A percentile compares a stretch with the other conserved stretches of the same genome.
These are phyloP conservation scores for Blumeria graminis DNA, from an alignment of 2,329 filamentous ascomycete genomes.

Conservation along the genomic window DNA sequence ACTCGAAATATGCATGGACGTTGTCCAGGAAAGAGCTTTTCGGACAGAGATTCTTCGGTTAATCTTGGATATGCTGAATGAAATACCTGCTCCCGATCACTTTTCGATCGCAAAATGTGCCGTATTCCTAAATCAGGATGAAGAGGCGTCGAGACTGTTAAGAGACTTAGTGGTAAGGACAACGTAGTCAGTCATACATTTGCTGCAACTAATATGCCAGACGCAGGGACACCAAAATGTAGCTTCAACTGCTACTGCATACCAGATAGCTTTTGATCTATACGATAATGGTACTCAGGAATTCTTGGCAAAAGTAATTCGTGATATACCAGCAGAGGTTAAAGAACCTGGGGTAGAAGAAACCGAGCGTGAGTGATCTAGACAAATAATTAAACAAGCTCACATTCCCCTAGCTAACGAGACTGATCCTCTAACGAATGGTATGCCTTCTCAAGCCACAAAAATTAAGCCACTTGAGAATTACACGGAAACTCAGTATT, in stretches of 20 bases:
- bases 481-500: slow-evolving; percentile 26
- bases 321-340: slow-evolving; percentile 40
- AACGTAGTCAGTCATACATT: not conserved
- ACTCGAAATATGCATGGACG: slow-evolving; percentile 86
- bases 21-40: slow-evolving; percentile 79
- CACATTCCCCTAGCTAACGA: slow-evolving; percentile 12
- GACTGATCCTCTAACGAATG: slow-evolving; percentile 30
- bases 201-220: slow-evolving; percentile 2
- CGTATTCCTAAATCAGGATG: slow-evolving; percentile 80
- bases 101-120: slow-evolving; percentile 97
- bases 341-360: slow-evolving; percentile 18
- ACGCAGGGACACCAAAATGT: slow-evolving; percentile 39
- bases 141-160: slow-evolving; percentile 72
- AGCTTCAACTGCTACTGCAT: slow-evolving; percentile 62
- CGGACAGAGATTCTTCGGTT: slow-evolving; percentile 66
- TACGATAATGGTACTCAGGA: slow-evolving; percentile 98
- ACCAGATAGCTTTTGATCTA: slow-evolving; percentile 93
- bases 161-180: slow-evolving; percentile 39
- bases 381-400: not conserved
- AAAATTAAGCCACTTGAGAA: slow-evolving; percentile 7
- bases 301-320: slow-evolving; percentile 73
- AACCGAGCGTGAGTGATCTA: slow-evolving; percentile 16
- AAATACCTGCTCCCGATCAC: slow-evolving; percentile 81
- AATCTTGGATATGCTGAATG: slow-evolving; percentile 84
- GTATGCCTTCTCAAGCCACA: slow-evolving; percentile 21